Base-by-base conservation (phyloP, 768 basidiomycete species). In the Boletus sp. region DNA sequence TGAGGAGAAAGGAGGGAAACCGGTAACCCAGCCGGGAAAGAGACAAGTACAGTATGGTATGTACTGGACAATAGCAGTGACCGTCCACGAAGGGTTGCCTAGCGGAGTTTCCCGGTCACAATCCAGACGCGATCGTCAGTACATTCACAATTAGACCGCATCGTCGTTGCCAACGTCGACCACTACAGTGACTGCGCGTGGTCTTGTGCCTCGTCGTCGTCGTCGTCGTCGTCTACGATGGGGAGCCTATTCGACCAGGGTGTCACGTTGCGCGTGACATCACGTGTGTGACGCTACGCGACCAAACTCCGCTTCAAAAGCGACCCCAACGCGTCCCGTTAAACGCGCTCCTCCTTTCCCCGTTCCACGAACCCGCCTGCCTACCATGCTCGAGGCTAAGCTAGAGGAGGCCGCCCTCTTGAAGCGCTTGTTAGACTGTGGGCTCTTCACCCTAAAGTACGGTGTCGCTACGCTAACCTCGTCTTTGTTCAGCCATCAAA, bases 341-440 rank as follows among this genome's bases (percentile, higher is more conserved):
- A 46, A 44, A 42, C 62, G 71, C 65, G 57, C 30, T 52, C n/a
- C 13, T 38, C 40, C 43, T 43, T 5, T 43, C 35, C 45, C 48
- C 17, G 14, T 51, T 51, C 56, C 34, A 57, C 53, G 32, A 41
- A 33, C 55, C 27, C 48, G 42, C 49, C 29, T 51, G 38, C 29
- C 47, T 59, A 64, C 51, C 57, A 92, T 93, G 90, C 80, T 93
- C 52, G 96, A 98, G 87, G 96, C 96, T 29, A 88, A 87, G 68
- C 82, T 98, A 44, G 78, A 82, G 51, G 87, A 93, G 74, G 94
- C 96, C 7, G 86, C 87, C 6, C 84, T 86, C 5, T 79, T 98
- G 58, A 98, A 98, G 74, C 93, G 91, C 66, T 79, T 99, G 44
- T 79, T 99, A 11, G 96, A 99, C 65, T 87, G 96, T 96, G 58